Evolutionary conservation across 1,284 basidiomycete genomes (phyloP).

Genomic region (Porodaedalea pini): DNA sequence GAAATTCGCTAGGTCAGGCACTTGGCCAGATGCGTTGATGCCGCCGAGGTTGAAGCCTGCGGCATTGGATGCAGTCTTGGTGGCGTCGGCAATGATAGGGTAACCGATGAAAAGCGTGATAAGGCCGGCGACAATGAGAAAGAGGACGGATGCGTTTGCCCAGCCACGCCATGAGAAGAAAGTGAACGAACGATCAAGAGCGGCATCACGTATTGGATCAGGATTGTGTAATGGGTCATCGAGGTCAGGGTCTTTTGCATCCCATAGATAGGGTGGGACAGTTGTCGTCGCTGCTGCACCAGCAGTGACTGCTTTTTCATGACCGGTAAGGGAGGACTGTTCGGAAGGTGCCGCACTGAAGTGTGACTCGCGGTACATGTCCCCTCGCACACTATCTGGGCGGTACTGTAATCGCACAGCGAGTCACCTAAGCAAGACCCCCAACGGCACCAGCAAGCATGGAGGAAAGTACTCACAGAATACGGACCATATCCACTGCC

Average conservation of each 20-base stretch:
- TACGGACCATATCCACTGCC: slow-evolving; percentile 77
- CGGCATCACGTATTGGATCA: slow-evolving; percentile 59
- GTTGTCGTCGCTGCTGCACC: slow-evolving; percentile 36
- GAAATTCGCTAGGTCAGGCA: slow-evolving; percentile 57
- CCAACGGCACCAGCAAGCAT: slow-evolving; percentile 11
- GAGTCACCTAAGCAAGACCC: slow-evolving; percentile 1
- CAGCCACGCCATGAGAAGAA: slow-evolving; percentile 70
- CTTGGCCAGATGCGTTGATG: slow-evolving; percentile 68
- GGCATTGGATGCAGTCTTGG: slow-evolving; percentile 28
- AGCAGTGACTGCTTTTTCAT: slow-evolving; percentile 31
- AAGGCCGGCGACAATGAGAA: slow-evolving; percentile 57
- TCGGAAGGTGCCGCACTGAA: slow-evolving; percentile 64
- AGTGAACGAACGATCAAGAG: slow-evolving; percentile 53
- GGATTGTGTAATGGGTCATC: slow-evolving; percentile 77
- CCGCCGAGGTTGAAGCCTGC: slow-evolving; percentile 75
- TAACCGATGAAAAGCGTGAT: slow-evolving; percentile 75
- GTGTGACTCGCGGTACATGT: slow-evolving; percentile 44
- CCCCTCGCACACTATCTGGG: slow-evolving; percentile 44
- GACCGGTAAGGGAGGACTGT: slow-evolving; percentile 43
- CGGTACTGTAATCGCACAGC: slow-evolving; percentile 45
- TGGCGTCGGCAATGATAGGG: slow-evolving; percentile 65
- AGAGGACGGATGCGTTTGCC: slow-evolving; percentile 61
- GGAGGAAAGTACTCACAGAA: slow-evolving; percentile 49
- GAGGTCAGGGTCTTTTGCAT: slow-evolving; percentile 66
- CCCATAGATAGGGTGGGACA: slow-evolving; percentile 67